Evolutionary conservation across 345 rosid genomes (phyloP).

Genomic region (Camelina hispida): DNA sequence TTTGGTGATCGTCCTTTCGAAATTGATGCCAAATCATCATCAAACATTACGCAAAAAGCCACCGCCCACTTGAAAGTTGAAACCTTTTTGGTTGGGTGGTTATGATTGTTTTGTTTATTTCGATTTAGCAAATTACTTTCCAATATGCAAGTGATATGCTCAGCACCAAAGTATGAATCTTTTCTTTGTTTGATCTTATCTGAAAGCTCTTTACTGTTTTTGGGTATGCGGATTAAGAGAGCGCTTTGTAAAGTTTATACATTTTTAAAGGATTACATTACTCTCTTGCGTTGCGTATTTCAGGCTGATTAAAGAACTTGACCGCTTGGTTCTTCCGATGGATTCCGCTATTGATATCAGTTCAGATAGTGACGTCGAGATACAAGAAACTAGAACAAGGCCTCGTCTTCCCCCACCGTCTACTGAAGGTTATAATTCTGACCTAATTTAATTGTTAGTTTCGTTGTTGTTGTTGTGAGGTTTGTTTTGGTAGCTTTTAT

Average conservation of each 20-base stretch:
- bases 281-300: constrained; percentile 1
- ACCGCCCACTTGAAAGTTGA: constrained; percentile 8
- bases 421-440: constrained; percentile 29
- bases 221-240: background rate
- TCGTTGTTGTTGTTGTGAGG: background rate
- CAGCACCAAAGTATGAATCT: constrained; percentile 7
- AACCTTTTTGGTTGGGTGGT: background rate
- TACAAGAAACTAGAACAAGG: constrained; percentile 49
- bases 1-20: background rate
- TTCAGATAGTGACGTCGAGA: constrained; percentile 77
- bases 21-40: constrained; percentile 19
- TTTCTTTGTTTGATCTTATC: constrained; percentile 16
- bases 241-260: background rate
- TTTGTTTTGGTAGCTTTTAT: constrained; percentile 3
- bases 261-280: background rate
- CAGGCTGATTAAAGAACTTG: constrained; percentile 47
- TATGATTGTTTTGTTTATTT: background rate
- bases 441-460: background rate
- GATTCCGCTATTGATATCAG: constrained; percentile 73
- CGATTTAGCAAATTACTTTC: background rate
- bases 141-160: background rate
- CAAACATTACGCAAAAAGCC: background rate
- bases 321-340: constrained; percentile 29
- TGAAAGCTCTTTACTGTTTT: background rate
- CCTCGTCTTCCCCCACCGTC: constrained; percentile 54